Base-by-base conservation (phyloP, 768 basidiomycete species). In the Podaxis rugospora region DNA sequence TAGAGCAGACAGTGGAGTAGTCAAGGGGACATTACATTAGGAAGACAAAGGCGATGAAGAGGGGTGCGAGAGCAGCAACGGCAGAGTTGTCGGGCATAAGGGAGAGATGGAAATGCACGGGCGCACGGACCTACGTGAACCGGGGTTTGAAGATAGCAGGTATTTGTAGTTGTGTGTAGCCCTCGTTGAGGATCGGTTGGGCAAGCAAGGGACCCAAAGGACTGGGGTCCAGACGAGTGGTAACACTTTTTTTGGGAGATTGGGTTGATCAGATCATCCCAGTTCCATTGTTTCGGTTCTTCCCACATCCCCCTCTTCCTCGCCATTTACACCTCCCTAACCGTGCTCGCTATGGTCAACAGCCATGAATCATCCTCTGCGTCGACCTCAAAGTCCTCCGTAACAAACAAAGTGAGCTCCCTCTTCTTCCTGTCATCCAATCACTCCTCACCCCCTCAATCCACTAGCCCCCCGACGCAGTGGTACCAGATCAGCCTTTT, bases 1-100 rank as follows among this genome's bases (percentile, higher is more conserved):
- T 42, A 13, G 21, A 50, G 47, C 14, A 39, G 49, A 49, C 21
- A 16, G 16, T 32, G 60, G 59, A 32, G 40, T 14, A 47, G 39
- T 16, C 51, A 59, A 32, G 37, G 27, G 55, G 46, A 52, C 44
- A 65, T 73, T 68, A 83, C 85, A 87, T 66, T 57, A 88, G 74
- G 50, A 81, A 61, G 11, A 71, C 79, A 32, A 87, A 72, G 37
- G 83, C 61, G 40, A 82, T 66, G 18, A 86, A 68, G 6, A 87
- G 61, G 3, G 77, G 75, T 5, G 71, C 66, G 32, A 82, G 74
- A 16, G 32, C 23, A 23, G 35, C 10, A 32, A 16, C n/a, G 40
- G 56, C 53, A 13, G 42, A 6, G 37, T 21, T 55, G 42, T 54
- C 59, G 35, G 49, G 28, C 61, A 52, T 62, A 46, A 21, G 37